Evolutionary conservation across 2,329 filamentous ascomycete species (phyloP).

Genomic region (Albifimbria verrucaria): DNA sequence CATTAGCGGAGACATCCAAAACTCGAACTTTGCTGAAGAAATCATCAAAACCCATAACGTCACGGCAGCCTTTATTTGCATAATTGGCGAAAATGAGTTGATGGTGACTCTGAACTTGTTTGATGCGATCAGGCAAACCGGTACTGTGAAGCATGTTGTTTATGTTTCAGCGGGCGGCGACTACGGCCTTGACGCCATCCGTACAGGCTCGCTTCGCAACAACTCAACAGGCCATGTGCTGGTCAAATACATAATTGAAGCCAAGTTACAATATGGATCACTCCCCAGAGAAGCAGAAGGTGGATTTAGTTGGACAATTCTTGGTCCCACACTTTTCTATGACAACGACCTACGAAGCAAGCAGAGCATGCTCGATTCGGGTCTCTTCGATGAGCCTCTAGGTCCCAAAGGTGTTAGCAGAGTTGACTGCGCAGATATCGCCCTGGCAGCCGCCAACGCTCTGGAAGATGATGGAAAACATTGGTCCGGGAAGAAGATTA

Average conservation of each 20-base stretch:
- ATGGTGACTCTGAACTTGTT: conserved; percentile 13
- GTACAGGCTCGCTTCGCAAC: conserved; percentile 2
- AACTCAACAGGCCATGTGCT: conserved; percentile 9
- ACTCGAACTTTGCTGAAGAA: conserved; percentile 6
- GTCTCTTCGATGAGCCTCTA: conserved; percentile 10
- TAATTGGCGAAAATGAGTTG: conserved; percentile 10
- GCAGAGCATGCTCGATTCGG: conserved; percentile 5
- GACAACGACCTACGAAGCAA: conserved; percentile 11
- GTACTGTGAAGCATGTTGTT: conserved; percentile 10
- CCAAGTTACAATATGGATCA: conserved; percentile 10
- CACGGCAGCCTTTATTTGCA: conserved; percentile 8
- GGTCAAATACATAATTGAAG: conserved; percentile 11
- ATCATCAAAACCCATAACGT: conserved; percentile 2
- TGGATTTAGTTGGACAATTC: conserved; percentile 12
- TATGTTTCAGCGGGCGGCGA: conserved; percentile 8
- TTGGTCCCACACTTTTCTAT: conserved; percentile 11
- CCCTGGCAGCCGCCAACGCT: conserved; percentile 7
- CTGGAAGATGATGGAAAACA: conserved; percentile 7
- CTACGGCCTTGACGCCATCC: conserved; percentile 8
- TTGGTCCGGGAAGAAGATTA: conserved; percentile 12
- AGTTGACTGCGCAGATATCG: conserved; percentile 9
- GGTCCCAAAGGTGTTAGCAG: conserved; percentile 10
- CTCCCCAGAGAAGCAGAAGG: conserved; percentile 1
- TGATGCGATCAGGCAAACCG: conserved; percentile 5
- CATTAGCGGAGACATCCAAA: conserved; percentile 9